Base-by-base conservation (phyloP, 345 rosid species). In the Salix purpurea region DNA sequence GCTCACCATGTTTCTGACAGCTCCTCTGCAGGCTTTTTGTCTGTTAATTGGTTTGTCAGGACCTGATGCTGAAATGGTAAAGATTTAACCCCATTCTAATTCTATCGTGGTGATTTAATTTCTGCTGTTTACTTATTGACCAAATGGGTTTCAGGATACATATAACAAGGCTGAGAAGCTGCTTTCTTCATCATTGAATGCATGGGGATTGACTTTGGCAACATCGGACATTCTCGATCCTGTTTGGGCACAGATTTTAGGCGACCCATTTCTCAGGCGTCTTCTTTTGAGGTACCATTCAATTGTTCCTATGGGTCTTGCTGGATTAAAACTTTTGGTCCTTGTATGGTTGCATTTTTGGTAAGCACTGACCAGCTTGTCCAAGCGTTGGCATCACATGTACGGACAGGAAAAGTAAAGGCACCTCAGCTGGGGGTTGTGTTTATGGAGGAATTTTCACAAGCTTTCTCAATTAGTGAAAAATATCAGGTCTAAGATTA, bases 21-120 rank as follows among this genome's bases (percentile, higher is more conserved):
- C 96, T 72, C 97, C 99, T 37, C 71, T 93, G 85, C 97, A 91
- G 86, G 96, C 94, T 21, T 90, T 95, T 81, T 91, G 97, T 86
- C 79, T 90, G 76, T 74, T 95, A 74, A 85, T 93, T 84, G 96
- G 92, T 74, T 82, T 89, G 74, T 80, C 90, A 21, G 92, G 90
- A 69, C 86, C 94, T 64, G 97, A 95, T 81, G 69, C 84, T 65
- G 94, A 90, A 74, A 93, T 86, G 94, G 98, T 88, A 79, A 79
- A 79, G 76, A 70, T 65, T 70, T 67, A 76, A 66, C 9, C 67
- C 69, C 37, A 65, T 37, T 42, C 2, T 80, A 61, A 56, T 69
- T 80, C 62, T 37, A 28, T 73, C 69, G 70, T 62, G 76, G 67
- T 69, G 61, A 54, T 65, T 71, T 50, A 42, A 52, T 61, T 74